Evolutionary conservation across 306 rosid species (phyloP), one percentile per base, ranked within the genome.

Genomic region (Trifolium pratense): DNA sequence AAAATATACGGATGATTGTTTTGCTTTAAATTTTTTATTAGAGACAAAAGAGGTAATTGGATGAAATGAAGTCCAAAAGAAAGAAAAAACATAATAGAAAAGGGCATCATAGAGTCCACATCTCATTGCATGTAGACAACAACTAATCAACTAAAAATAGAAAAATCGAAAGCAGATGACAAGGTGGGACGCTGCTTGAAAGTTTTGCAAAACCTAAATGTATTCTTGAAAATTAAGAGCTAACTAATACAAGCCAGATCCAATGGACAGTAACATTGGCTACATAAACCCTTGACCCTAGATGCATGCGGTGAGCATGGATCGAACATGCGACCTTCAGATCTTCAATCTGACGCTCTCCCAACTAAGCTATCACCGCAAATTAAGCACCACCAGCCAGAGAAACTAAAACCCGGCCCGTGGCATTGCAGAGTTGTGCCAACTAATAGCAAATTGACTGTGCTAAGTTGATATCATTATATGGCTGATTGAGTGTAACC

Each of bases 311-410:
- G 88, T 82, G 87, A 88, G 88, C 89, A 84, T 86, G 96, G 88
- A 86, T 86, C 57, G 87, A 86, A 89, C 96, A 86, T 53, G 80
- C 81, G 53, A 79, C 96, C 90, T 86, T 84, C 90, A 89, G 86
- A 89, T 86, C 84, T 79, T 73, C 82, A 88, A 37, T 87, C 91
- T 77, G 88, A 83, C 21, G 79, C 91, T 84, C 96, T 88, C 90
- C 86, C 88, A 85, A 80, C 82, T 87, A 88, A 88, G 92, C 92
- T 90, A 89, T 85, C 90, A 85, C 89, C 82, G 72, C 90, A 85
- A 80, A 80, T 79, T 60, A 80, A 70, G 79, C 82, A 82, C 86
- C 83, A 77, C 77, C 82, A 48, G 68, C 79, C 48, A 25, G 78
- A 25, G 76, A 80, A 77, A 80, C 65, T 73, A 5, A 77, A 74